Base-by-base conservation (phyloP, 768 basidiomycete species). In the Macrocybe gigantea region DNA sequence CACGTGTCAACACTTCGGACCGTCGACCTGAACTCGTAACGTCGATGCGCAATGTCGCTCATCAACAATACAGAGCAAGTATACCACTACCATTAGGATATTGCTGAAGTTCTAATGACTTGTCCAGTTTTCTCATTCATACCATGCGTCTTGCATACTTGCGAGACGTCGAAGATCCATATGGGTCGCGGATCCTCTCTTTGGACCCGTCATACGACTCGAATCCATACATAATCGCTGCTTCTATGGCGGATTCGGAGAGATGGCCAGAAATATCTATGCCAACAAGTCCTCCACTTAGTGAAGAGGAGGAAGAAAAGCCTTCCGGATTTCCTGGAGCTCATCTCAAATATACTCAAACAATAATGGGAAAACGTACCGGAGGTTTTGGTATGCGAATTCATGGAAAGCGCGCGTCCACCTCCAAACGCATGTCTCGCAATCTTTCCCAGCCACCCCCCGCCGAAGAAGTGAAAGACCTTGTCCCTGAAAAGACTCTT, bases 131-230 rank as follows among this genome's bases (percentile, higher is more conserved):
- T 61, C 73, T 95, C 34, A 87, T 94, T 6, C 94, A 96, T 62
- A 81, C 78, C 53, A 72, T 96, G 5, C 84, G 93, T 5, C 71
- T 97, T 29, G 81, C 85, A 9, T 93, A 93, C 60, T 73, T 97
- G n/a, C 86, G 92, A 51, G 81, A 85, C 55, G 82, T 92, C 36
- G 87, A 92, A 49, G 93, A 96, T 59, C 83, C 85, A 1, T 90
- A 93, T 59, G 88, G 88, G 10, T 68, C 83, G 0, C 79, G 91
- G 31, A 73, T 95, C 58, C 83, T 96, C 56, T 80, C 89, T 5
- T 72, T 94, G 43, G 83, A 85, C 59, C 85, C 86, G 0, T 75
- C 81, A 0, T 88, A 91, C 69, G 69, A 80, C 12, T 73, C 83
- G 9, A 95, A 94, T 60, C 85, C 90, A 0, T 93, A 93, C 63